Evolutionary conservation across 345 rosid species (phyloP).

Genomic region (Populus davidiana): DNA sequence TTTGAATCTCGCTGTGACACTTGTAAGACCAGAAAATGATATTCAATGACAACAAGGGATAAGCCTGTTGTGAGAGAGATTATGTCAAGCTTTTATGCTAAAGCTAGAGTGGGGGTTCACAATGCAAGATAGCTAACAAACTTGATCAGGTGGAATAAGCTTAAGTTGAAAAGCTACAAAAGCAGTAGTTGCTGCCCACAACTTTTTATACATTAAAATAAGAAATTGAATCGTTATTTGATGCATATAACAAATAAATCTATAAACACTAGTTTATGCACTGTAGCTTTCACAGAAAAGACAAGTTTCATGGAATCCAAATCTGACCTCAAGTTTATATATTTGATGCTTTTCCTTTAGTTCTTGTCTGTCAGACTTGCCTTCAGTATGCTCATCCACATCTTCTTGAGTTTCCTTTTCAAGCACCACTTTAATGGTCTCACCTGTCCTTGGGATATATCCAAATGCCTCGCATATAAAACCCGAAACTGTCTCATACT

Average conservation of each 20-base stretch:
- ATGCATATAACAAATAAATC: neutral
- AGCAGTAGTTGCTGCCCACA: neutral
- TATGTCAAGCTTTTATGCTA: neutral
- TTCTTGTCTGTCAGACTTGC: slow-evolving; percentile 63
- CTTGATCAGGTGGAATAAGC: neutral
- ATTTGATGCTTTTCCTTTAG: slow-evolving; percentile 62
- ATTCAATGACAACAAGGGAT: too few species aligned
- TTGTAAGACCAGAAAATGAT: neutral
- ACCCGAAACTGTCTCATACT: slow-evolving; percentile 96
- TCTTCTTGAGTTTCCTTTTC: slow-evolving; percentile 81
- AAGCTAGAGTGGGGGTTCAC: neutral
- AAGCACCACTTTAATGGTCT: slow-evolving; percentile 69
- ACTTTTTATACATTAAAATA: too few species aligned
- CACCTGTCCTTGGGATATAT: slow-evolving; percentile 95
- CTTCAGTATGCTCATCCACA: slow-evolving; percentile 52
- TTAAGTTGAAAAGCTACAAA: neutral
- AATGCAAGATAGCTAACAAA: neutral
- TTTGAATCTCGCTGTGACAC: neutral
- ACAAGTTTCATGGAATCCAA: slow-evolving; percentile 3
- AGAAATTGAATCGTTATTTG: too few species aligned
- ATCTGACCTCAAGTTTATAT: slow-evolving; percentile 80
- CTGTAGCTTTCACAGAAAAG: neutral
- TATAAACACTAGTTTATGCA: neutral
- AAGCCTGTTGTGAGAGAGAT: neutral
- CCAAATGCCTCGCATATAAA: slow-evolving; percentile 97